Evolutionary conservation across 2,329 filamentous ascomycete species (phyloP).

Genomic region (Didymella pinodella): DNA sequence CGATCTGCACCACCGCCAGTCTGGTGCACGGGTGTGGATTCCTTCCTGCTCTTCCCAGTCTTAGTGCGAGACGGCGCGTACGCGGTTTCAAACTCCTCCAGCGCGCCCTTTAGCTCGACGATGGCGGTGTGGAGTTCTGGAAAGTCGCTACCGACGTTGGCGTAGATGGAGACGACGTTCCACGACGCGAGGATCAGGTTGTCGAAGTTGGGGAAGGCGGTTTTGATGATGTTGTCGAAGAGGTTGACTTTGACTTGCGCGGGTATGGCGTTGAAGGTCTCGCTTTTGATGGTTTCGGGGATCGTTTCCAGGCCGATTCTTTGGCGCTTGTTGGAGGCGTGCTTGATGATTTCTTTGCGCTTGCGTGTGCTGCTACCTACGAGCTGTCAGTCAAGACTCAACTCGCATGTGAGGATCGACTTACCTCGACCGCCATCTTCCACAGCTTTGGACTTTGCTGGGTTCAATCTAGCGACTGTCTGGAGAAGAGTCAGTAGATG

Average conservation of each 20-base stretch:
- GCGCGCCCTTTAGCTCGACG: slow-evolving; percentile 35
- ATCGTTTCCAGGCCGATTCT: slow-evolving; percentile 32
- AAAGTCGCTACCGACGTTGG: slow-evolving; percentile 37
- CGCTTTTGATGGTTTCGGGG: slow-evolving; percentile 34
- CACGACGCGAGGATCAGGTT: slow-evolving; percentile 42
- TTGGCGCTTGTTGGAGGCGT: slow-evolving; percentile 39
- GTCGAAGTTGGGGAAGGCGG: slow-evolving; percentile 42
- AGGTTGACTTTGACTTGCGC: slow-evolving; percentile 36
- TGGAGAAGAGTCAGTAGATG: slow-evolving; percentile 7
- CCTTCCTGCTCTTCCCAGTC: slow-evolving; percentile 7
- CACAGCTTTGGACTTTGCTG: slow-evolving; percentile 11
- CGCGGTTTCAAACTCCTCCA: slow-evolving; percentile 36
- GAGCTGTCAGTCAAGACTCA: not conserved
- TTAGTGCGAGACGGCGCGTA: slow-evolving; percentile 12
- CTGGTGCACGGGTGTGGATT: not conserved
- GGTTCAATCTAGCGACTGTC: slow-evolving; percentile 29
- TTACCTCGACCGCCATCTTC: not conserved
- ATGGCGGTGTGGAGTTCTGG: slow-evolving; percentile 37
- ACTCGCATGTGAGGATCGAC: not conserved
- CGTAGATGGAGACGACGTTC: slow-evolving; percentile 44
- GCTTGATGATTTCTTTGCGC: slow-evolving; percentile 25
- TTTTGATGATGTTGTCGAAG: slow-evolving; percentile 39
- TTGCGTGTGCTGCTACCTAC: slow-evolving; percentile 7
- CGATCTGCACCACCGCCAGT: not conserved
- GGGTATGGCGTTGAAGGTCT: slow-evolving; percentile 34